A percentile compares a stretch with the other conserved stretches of the same genome.
Conservation (phyloP, 2,329 filamentous ascomycete species). For the Calonectria pseudoturangicola region DNA sequence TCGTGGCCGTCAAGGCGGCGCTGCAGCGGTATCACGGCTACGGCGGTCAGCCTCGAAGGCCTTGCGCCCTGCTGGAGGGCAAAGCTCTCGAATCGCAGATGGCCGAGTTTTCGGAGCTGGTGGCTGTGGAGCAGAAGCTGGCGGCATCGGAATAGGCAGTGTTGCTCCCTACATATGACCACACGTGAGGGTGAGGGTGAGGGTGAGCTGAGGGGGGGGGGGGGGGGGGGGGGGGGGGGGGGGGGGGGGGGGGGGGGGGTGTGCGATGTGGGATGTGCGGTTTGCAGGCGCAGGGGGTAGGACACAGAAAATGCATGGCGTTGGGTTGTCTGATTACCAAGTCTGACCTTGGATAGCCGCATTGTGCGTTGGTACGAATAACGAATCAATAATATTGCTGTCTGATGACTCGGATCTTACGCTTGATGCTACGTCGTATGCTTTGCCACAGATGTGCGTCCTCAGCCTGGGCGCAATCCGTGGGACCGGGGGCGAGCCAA, state of each 20-base stretch:
- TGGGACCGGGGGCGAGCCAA: not conserved
- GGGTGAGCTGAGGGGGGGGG: not conserved
- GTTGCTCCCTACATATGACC: not conserved
- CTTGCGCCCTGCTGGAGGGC: conserved; percentile 46
- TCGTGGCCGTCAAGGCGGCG: conserved; percentile 81
- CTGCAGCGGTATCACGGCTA: conserved; percentile 79
- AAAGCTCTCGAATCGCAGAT: conserved; percentile 49
- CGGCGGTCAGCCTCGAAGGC: conserved; percentile 72
- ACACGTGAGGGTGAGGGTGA: conserved; percentile 5
- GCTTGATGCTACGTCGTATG: conserved; percentile 13
- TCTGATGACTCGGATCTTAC: conserved; percentile 16
- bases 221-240: too few species aligned
- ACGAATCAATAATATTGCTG: conserved; percentile 9
- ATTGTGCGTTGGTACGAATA: conserved; percentile 5
- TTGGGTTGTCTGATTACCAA: conserved; percentile 2
- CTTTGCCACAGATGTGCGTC: conserved; percentile 17
- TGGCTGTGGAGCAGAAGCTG: conserved; percentile 54
- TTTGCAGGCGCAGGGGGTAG: not conserved
- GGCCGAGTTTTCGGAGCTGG: conserved; percentile 50
- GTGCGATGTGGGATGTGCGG: not conserved
- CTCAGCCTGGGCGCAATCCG: not conserved
- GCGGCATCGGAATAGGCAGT: conserved; percentile 50
- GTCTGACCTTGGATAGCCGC: conserved; percentile 6
- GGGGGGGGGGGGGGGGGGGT: too few species aligned
- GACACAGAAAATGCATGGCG: not conserved